Evolutionary conservation across 495 filamentous ascomycete genomes (phyloP).

Genomic region (Evernia prunastri): DNA sequence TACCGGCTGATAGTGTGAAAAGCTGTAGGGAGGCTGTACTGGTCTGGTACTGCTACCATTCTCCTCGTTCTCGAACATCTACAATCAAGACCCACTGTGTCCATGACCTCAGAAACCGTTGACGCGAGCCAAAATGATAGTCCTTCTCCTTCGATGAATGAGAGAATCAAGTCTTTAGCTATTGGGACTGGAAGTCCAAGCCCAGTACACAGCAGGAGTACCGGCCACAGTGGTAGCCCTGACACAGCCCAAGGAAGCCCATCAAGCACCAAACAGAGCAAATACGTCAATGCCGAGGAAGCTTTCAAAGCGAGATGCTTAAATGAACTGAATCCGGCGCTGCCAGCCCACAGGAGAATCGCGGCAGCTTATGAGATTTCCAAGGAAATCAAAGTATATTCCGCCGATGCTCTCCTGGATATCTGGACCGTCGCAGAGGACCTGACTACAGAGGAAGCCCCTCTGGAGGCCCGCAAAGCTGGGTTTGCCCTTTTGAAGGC

Average conservation of each 20-base stretch:
- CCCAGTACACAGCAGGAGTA: not conserved
- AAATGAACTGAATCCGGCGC: constrained; percentile 33
- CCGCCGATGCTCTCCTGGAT: constrained; percentile 25
- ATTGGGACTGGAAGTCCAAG: constrained; percentile 1
- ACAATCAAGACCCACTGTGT: not conserved
- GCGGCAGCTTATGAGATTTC: constrained; percentile 41
- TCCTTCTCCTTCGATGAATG: constrained; percentile 2
- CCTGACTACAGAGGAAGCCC: constrained; percentile 50
- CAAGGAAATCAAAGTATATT: constrained; percentile 9
- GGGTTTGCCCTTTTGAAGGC: constrained; percentile 59
- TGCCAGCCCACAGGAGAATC: constrained; percentile 48
- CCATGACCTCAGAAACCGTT: not conserved
- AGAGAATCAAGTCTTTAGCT: constrained; percentile 5
- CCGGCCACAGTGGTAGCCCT: constrained; percentile 7
- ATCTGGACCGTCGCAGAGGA: constrained; percentile 63
- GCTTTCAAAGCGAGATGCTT: constrained; percentile 14
- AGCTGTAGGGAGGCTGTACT: not conserved
- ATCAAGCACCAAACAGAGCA: not conserved
- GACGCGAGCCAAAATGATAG: not conserved
- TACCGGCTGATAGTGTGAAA: not conserved
- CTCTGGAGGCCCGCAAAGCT: constrained; percentile 45
- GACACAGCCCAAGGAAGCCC: constrained; percentile 5
- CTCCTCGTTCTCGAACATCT: not conserved
- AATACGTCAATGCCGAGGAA: constrained; percentile 7
- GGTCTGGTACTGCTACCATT: not conserved